These are phyloP conservation scores for Megacollybia marginata DNA, from an alignment of 768 basidiomycete species.

Conservation along the genomic window DNA sequence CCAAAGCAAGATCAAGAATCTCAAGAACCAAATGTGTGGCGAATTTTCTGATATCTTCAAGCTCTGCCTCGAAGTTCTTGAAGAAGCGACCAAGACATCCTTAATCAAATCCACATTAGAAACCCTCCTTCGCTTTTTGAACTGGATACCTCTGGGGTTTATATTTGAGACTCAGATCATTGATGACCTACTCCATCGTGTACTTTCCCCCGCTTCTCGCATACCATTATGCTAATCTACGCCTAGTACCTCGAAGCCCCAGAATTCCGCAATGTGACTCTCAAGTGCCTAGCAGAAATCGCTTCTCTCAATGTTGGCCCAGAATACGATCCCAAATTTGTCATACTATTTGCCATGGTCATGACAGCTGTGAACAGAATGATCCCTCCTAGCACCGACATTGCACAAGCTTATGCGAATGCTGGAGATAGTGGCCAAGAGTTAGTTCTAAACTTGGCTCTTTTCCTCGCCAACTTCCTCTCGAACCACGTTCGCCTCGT, in stretches of 20 bases:
- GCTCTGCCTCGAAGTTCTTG: constrained; percentile 91
- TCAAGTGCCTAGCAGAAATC: constrained; percentile 96
- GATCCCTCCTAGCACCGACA: constrained; percentile 93
- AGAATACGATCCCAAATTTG: constrained; percentile 98
- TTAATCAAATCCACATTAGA: constrained; percentile 93
- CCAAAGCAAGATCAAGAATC: constrained; percentile 91
- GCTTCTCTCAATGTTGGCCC: constrained; percentile 90
- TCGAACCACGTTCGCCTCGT: constrained; percentile 90
- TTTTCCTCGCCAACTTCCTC: constrained; percentile 97
- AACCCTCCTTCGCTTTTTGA: constrained; percentile 90
- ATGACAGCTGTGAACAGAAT: constrained; percentile 97
- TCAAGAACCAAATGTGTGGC: constrained; percentile 97
- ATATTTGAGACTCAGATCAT: constrained; percentile 98
- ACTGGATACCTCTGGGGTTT: constrained; percentile 98
- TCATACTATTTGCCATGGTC: constrained; percentile 95
- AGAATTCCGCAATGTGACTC: constrained; percentile 94
- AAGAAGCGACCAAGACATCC: constrained; percentile 93
- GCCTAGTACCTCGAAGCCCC: constrained; percentile 89
- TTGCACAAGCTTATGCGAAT: constrained; percentile 84
- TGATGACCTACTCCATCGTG: constrained; percentile 84
- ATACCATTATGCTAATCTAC: constrained; percentile 6
- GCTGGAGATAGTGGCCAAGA: constrained; percentile 93
- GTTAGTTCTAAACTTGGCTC: constrained; percentile 90
- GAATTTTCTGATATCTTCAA: constrained; percentile 98
- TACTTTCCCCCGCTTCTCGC: constrained; percentile 33